Conservation (phyloP, 768 basidiomycete genomes). For the Dentipellis fragilis region DNA sequence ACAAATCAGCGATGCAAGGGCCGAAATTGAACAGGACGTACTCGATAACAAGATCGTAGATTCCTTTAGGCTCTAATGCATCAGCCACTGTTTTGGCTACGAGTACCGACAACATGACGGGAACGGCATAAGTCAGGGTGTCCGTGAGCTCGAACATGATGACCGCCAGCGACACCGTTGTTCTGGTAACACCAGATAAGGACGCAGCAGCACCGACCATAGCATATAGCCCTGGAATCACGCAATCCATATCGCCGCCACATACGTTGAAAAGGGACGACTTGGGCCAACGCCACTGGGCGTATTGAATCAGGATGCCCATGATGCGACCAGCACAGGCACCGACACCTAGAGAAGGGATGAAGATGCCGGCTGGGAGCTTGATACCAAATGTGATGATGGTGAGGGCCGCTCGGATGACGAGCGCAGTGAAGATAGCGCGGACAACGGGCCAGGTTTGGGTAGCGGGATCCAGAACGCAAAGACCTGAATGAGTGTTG, state of each 20-base stretch:
- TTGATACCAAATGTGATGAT: conserved; percentile 91
- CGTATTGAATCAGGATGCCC: conserved; percentile 72
- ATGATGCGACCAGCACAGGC: conserved; percentile 87
- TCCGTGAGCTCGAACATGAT: conserved; percentile 95
- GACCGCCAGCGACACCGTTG: conserved; percentile 89
- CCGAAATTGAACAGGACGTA: conserved; percentile 18
- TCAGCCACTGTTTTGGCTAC: conserved; percentile 89
- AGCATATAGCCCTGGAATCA: conserved; percentile 86
- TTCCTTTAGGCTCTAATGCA: conserved; percentile 83
- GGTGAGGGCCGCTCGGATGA: conserved; percentile 74
- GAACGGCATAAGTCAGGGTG: conserved; percentile 84
- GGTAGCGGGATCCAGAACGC: conserved; percentile 50
- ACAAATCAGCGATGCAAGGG: background rate
- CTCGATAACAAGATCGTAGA: conserved; percentile 95
- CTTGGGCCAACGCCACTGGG: conserved; percentile 54
- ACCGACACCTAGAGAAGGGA: conserved; percentile 90
- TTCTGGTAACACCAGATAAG: conserved; percentile 90
- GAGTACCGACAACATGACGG: conserved; percentile 80
- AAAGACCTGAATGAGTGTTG: conserved; percentile 56
- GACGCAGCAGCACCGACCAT: conserved; percentile 96
- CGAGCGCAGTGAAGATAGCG: conserved; percentile 63
- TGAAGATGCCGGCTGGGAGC: conserved; percentile 90
- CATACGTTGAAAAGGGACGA: conserved; percentile 58
- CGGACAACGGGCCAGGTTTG: conserved; percentile 54
- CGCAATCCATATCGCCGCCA: conserved; percentile 54